Conservation (phyloP, 2,329 filamentous ascomycete species). For the Colletotrichum nymphaeae region DNA sequence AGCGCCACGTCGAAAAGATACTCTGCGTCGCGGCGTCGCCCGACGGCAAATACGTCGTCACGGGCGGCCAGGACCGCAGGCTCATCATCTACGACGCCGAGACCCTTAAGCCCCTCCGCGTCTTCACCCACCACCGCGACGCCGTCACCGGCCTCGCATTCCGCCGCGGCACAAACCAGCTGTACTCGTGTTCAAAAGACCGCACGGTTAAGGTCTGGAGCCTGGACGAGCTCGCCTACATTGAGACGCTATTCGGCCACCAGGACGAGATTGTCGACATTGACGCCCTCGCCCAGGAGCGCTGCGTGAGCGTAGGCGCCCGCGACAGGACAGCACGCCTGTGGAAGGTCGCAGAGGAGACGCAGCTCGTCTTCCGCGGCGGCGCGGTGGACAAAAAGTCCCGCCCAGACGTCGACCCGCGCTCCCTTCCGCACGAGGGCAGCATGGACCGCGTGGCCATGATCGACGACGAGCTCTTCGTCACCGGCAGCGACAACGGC, state of each 20-base stretch:
- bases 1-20: slow-evolving; percentile 84
- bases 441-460: slow-evolving; percentile 93
- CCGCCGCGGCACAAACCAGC: slow-evolving; percentile 86
- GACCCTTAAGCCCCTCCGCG: slow-evolving; percentile 80
- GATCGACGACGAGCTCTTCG: slow-evolving; percentile 87
- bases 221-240: slow-evolving; percentile 89
- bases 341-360: slow-evolving; percentile 97
- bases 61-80: slow-evolving; percentile 85
- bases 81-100: slow-evolving; percentile 90
- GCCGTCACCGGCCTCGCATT: slow-evolving; percentile 88
- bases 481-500: slow-evolving; percentile 94
- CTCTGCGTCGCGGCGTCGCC: slow-evolving; percentile 87
- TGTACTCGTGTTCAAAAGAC: slow-evolving; percentile 92
- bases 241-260: slow-evolving; percentile 96
- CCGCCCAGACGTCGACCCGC: slow-evolving; percentile 54
- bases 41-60: slow-evolving; percentile 91
- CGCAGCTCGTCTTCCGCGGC: slow-evolving; percentile 93
- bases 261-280: slow-evolving; percentile 91
- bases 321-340: slow-evolving; percentile 90
- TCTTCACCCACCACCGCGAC: slow-evolving; percentile 93
- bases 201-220: slow-evolving; percentile 97
- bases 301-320: slow-evolving; percentile 90
- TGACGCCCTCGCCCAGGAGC: slow-evolving; percentile 84
- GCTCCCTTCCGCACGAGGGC: slow-evolving; percentile 76
- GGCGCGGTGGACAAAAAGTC: slow-evolving; percentile 67